Base-by-base conservation (phyloP, 2,329 filamentous ascomycete genomes). In the Stemphylium beticola region DNA sequence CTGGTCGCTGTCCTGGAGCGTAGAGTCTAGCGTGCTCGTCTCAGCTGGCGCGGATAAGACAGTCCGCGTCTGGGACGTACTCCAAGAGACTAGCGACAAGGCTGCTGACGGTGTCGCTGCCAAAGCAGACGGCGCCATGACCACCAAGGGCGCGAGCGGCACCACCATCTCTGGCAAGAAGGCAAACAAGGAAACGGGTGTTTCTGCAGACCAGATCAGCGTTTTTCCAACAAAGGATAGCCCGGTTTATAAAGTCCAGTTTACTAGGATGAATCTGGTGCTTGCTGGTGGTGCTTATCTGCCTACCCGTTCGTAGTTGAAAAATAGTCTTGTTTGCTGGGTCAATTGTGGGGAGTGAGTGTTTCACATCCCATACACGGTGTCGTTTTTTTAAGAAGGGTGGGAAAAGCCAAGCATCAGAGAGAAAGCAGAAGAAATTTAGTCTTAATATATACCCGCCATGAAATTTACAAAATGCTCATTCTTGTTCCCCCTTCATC, bases 211-310 rank as follows among this genome's bases (percentile, higher is more conserved):
- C 71, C 95, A 98, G 77, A 96, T 99, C 77, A 92, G 87, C 61
- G 93, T 91, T 0, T 98, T 97, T 72, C 88, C 92, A 0, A 98
- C 95, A 4, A 99, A 99, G 84, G 96, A 96, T 78, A 93, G 90
- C 14, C 93, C 93, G 0, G 91, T 98, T 10, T 91, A 96, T 76
- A 95, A 93, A 77, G 93, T 96, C 49, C 86, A 89, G 69, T 97
- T 97, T 68, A 98, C 95, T 3, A 83, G 92, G 57, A 97, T 96
- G 91, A 99, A 99, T 73, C 77, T 98, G 62, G 89, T 97, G 11
- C 82, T 98, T 57, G 92, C 92, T 18, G 92, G 90, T 41, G 92
- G 93, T 36, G 84, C 84, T 33, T 88, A 86, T 75, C 70, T 87
- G 69, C 85, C 85, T 15, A 56, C 59, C 26, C 54, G 64, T 29